Evolutionary conservation across 208 protist genomes (phyloP).

Genomic region (Trypanosoma melophagium): DNA sequence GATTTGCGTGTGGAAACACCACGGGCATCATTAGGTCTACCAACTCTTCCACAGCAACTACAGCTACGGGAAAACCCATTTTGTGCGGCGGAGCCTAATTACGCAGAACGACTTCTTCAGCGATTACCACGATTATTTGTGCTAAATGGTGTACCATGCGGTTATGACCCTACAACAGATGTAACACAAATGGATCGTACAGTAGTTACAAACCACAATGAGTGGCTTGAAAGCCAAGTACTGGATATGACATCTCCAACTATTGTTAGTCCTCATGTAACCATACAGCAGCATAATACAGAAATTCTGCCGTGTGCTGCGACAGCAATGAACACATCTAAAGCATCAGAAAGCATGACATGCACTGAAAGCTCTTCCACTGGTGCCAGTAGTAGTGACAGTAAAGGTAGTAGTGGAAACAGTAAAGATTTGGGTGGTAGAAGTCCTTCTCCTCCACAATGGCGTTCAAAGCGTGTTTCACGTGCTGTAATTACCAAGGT

Average conservation of each 20-base stretch:
- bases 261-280: slow-evolving; percentile 8
- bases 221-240: not conserved
- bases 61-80: slow-evolving; percentile 45
- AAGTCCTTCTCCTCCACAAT: slow-evolving; percentile 20
- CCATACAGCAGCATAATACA: not conserved
- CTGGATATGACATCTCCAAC: slow-evolving; percentile 4
- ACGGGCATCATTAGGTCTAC: slow-evolving; percentile 16
- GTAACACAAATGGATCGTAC: slow-evolving; percentile 11
- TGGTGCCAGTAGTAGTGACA: slow-evolving; percentile 11
- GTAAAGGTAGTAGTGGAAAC: slow-evolving; percentile 3
- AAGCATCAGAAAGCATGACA: not conserved
- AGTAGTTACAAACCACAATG: not conserved
- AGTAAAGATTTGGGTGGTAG: not conserved
- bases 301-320: not conserved
- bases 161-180: slow-evolving; percentile 43
- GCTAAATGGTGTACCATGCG: slow-evolving; percentile 64
- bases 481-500: slow-evolving; percentile 38
- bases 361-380: slow-evolving; percentile 1
- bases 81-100: slow-evolving; percentile 26
- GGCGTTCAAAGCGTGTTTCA: slow-evolving; percentile 45
- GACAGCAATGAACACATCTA: not conserved
- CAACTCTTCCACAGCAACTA: slow-evolving; percentile 17
- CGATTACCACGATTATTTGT: slow-evolving; percentile 40
- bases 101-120: slow-evolving; percentile 41
- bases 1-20: slow-evolving; percentile 57